Conservation (phyloP, 768 basidiomycete genomes). For the Hysterangium stoloniferum region DNA sequence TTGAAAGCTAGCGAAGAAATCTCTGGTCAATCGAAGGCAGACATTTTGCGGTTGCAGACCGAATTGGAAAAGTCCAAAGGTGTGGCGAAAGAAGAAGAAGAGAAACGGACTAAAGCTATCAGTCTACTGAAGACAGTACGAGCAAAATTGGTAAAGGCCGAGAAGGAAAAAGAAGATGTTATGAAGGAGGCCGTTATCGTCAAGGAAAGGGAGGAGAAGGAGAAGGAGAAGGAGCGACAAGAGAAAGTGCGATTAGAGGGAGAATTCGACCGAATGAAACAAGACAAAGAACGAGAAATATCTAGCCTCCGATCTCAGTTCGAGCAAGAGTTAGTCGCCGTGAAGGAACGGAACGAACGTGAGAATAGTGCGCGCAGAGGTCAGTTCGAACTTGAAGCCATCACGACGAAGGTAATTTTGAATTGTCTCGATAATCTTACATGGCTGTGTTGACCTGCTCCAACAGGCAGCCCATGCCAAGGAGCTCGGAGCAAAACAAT, state of each 20-base stretch:
- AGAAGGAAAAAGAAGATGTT: slow-evolving; percentile 85
- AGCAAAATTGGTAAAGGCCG: slow-evolving; percentile 92
- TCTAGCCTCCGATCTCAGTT: slow-evolving; percentile 56
- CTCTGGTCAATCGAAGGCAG: slow-evolving; percentile 40
- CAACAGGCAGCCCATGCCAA: slow-evolving; percentile 58
- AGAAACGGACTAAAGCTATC: slow-evolving; percentile 92
- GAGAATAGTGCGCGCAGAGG: slow-evolving; percentile 57
- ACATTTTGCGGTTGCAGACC: slow-evolving; percentile 49
- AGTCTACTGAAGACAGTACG: slow-evolving; percentile 90
- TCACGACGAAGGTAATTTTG: slow-evolving; percentile 57
- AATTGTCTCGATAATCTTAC: not conserved
- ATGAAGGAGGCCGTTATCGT: slow-evolving; percentile 45
- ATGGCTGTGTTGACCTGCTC: not conserved
- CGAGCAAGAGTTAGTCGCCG: slow-evolving; percentile 56
- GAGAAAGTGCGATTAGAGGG: slow-evolving; percentile 49
- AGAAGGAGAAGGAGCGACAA: slow-evolving; percentile 33
- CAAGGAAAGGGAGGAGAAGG: slow-evolving; percentile 46
- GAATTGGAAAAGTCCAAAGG: slow-evolving; percentile 58
- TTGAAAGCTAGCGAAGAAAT: slow-evolving; percentile 53
- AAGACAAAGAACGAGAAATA: slow-evolving; percentile 56
- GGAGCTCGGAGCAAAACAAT: slow-evolving; percentile 52
- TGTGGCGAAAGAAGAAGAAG: slow-evolving; percentile 86
- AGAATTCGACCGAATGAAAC: slow-evolving; percentile 54
- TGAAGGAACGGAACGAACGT: slow-evolving; percentile 66
- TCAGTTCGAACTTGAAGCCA: slow-evolving; percentile 72